Evolutionary conservation across 225 moss, liverwort and hornwort species (phyloP), one percentile per base, ranked within the genome.

Genomic region (Bryoerythrophyllum caledonicum): DNA sequence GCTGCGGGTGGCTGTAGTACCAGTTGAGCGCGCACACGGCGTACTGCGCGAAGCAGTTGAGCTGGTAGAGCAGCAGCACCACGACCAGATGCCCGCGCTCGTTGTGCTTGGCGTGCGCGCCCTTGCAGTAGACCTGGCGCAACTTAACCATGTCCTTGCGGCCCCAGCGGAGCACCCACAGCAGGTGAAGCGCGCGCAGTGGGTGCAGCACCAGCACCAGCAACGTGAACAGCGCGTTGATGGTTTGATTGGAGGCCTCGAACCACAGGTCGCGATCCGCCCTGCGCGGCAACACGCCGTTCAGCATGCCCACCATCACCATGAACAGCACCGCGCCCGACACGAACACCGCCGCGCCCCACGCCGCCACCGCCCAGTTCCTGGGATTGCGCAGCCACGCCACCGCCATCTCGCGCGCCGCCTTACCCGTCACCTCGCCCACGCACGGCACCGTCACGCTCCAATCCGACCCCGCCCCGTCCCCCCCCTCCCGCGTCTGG

Each of bases 261-360:
- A 91, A 94, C 86, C 90, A 86, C 23, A 90, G 71, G 58, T 94
- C 88, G 23, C 91, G 82, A n/a, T 74, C 76, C 12, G 8, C 64
- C 77, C 74, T 85, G 28, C n/a, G 43, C 4, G 82, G 90, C 16
- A 94, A 26, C 16, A 77, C 86, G 10, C 26, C 30, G 81, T 91
- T 82, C 0, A 94, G 81, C 93, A 94, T 94, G 48, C 93, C 93
- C 12, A 84, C 82, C 91, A 94, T 87, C 10, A 94, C 90, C 93
- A 94, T 94, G 76, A 94, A 94, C 19, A 94, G 84, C 72, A 94
- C 72, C 4, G 91, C 91, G 55, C 93, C 91, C 1, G 87, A 91
- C 10, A 91, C 74, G 25, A 73, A 85, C 10, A 94, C 91, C 13
- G 85, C 93, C 28, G 86, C 13, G 6, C 81, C 74, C 93, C 93